These are phyloP conservation scores for Hypoxylon trugodes DNA, from an alignment of 495 filamentous ascomycete species.

Conservation along the genomic window DNA sequence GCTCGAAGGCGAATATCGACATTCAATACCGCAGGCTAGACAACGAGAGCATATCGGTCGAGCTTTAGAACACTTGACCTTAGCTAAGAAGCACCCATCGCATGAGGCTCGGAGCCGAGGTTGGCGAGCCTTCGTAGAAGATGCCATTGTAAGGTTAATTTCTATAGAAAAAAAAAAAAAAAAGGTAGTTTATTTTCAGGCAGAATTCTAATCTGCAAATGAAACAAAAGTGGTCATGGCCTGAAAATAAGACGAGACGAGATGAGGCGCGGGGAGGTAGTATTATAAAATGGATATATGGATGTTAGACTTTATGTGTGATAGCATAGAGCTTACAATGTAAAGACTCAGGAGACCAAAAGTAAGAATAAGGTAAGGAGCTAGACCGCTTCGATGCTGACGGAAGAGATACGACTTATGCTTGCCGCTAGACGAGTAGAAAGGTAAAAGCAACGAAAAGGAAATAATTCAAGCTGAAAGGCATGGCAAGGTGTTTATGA, in stretches of 20 bases:
- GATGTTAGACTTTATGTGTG: constrained; percentile 26
- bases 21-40: constrained; percentile 55
- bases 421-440: constrained; percentile 24
- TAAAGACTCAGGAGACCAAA: constrained; percentile 11
- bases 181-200: constrained; percentile 1
- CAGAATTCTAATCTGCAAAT: constrained; percentile 7
- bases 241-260: constrained; percentile 24
- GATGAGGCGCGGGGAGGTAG: constrained; percentile 33
- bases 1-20: constrained; percentile 60
- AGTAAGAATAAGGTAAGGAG: constrained; percentile 25
- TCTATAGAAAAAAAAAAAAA: constrained; percentile 9
- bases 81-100: constrained; percentile 64
- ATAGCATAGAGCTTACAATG: constrained; percentile 38
- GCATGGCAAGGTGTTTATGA: constrained; percentile 30
- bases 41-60: constrained; percentile 60
- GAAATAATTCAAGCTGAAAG: constrained; percentile 20
- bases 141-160: constrained; percentile 42
- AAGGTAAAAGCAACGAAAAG: constrained; percentile 32
- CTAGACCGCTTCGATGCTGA: constrained; percentile 29
- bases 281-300: constrained; percentile 36
- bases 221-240: constrained; percentile 32
- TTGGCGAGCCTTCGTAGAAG: constrained; percentile 47
- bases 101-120: constrained; percentile 60
- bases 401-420: constrained; percentile 30
- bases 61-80: constrained; percentile 63